Percentiles rank a stretch among this genome's conserved stretches.
phyloP scores from a whole-genome alignment of 768 basidiomycete genomes.

The Hypholoma sublateritium region DNA sequence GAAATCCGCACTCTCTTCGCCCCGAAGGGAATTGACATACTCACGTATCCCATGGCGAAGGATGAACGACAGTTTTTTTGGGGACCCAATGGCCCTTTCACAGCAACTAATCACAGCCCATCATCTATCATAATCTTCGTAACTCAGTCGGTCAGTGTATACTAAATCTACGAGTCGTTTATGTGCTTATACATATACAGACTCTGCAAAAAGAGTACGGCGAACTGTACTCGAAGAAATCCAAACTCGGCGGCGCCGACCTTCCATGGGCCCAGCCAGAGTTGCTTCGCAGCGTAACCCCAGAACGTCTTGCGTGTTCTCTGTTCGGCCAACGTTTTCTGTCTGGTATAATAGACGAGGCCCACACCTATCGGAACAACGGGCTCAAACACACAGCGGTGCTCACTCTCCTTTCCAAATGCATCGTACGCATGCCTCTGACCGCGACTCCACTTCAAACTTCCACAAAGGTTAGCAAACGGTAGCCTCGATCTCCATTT shows the following conservation, averaged over 20 bases:
- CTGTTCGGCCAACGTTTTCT: conserved; percentile 18
- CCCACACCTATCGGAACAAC: conserved; percentile 21
- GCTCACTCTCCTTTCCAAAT: conserved; percentile 10
- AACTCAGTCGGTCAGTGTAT: conserved; percentile 21
- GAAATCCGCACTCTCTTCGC: conserved; percentile 17
- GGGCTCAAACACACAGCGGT: conserved; percentile 14
- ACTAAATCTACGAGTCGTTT: neutral
- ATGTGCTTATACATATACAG: conserved; percentile 6
- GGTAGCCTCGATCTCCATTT: neutral
- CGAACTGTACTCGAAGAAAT: conserved; percentile 5
- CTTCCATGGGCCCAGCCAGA: conserved; percentile 4
- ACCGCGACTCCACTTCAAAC: conserved; percentile 32
- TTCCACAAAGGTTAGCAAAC: conserved; percentile 14
- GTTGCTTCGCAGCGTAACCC: neutral
- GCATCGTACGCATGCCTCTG: conserved; percentile 13
- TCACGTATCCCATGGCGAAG: conserved; percentile 19
- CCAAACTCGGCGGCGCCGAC: neutral
- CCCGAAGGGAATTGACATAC: conserved; percentile 20
- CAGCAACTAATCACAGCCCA: neutral
- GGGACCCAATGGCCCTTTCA: conserved; percentile 13
- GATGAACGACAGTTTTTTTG: conserved; percentile 17
- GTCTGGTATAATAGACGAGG: conserved; percentile 21
- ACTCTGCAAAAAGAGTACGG: conserved; percentile 2
- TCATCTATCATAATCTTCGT: conserved; percentile 21
- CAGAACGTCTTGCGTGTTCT: conserved; percentile 3